phyloP scores from a whole-genome alignment of 2,329 filamentous ascomycete species.

The Fusarium brachygibbosum region DNA sequence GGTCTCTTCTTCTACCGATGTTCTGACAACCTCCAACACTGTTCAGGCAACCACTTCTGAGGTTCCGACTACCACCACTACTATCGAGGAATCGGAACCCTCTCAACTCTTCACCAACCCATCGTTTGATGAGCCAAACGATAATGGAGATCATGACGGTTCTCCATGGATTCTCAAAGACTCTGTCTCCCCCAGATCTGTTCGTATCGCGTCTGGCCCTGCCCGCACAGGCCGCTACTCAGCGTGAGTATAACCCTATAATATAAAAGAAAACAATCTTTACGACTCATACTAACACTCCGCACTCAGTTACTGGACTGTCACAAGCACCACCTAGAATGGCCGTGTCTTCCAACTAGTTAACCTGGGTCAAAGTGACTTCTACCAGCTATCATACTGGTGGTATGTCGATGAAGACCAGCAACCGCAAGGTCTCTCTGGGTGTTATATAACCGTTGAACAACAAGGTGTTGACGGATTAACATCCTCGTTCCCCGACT shows the following conservation, averaged over 20 bases:
- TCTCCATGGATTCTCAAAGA: background rate
- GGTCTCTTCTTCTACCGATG: background rate
- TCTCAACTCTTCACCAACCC: background rate
- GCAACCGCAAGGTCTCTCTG: background rate
- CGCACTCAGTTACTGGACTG: background rate
- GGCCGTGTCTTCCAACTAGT: background rate
- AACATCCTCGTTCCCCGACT: background rate
- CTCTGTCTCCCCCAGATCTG: background rate
- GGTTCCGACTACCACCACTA: background rate
- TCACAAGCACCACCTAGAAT: background rate
- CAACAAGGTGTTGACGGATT: background rate
- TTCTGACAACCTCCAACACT: background rate
- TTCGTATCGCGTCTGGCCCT: background rate
- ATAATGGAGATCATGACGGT: background rate
- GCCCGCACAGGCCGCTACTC: background rate
- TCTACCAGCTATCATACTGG: background rate
- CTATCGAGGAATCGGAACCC: background rate
- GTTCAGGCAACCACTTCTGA: background rate
- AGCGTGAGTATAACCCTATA: background rate
- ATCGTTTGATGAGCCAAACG: background rate
- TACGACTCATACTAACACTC: background rate
- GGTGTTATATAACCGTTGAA: background rate
- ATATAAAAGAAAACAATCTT: accelerated
- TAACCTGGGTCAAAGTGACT: accelerated
- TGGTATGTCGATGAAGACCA: background rate